Conservation (phyloP, 768 basidiomycete species). For the Lentinula lateritia region DNA sequence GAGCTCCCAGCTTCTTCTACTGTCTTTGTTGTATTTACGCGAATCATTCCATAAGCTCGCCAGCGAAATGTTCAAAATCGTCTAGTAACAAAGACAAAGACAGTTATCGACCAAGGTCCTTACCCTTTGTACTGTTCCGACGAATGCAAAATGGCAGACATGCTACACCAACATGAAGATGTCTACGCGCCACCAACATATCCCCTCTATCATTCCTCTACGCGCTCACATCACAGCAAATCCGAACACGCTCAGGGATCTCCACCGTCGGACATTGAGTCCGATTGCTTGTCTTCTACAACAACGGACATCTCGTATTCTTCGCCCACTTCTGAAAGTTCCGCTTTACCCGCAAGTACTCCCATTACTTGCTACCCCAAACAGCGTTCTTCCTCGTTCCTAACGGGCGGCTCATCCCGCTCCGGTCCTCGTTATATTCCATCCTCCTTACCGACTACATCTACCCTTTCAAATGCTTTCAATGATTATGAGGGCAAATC, state of each 20-base stretch:
- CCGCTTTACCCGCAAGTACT: background rate
- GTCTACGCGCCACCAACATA: constrained; percentile 39
- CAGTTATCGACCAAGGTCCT: constrained; percentile 76
- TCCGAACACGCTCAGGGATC: constrained; percentile 35
- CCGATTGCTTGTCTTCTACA: constrained; percentile 5
- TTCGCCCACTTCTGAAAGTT: constrained; percentile 8
- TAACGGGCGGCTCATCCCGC: constrained; percentile 13
- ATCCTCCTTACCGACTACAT: constrained; percentile 38
- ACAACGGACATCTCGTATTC: constrained; percentile 5
- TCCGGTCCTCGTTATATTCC: constrained; percentile 35
- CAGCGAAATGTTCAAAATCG: constrained; percentile 19
- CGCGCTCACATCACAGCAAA: constrained; percentile 25
- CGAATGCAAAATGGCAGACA: constrained; percentile 60
- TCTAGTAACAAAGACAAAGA: constrained; percentile 39
- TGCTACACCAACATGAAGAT: constrained; percentile 28
- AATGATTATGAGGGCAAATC: constrained; percentile 7
- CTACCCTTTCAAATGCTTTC: constrained; percentile 10
- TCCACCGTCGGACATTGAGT: constrained; percentile 28
- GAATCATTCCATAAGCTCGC: constrained; percentile 15
- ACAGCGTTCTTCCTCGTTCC: constrained; percentile 4
- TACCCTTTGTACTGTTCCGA: constrained; percentile 83
- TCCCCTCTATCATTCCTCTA: constrained; percentile 24
- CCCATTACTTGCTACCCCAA: background rate
- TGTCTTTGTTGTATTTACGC: constrained; percentile 12
- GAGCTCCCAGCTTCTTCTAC: constrained; percentile 21